Percentiles rank a stretch among this genome's conserved stretches.
These are phyloP conservation scores for Nemania serpens DNA, from an alignment of 2,329 filamentous ascomycete genomes.

Conservation along the genomic window DNA sequence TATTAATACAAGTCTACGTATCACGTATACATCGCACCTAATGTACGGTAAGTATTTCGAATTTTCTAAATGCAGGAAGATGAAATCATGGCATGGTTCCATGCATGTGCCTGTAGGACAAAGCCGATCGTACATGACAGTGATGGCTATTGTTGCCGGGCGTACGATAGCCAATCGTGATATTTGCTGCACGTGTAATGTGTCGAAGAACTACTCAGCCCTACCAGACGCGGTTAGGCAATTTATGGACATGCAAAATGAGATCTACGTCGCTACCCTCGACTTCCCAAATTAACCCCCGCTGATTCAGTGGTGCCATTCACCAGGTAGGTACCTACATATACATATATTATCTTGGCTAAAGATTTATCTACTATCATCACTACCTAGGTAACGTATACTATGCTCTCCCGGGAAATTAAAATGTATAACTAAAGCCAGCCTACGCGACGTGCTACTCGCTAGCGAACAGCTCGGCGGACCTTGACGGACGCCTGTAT, in stretches of 20 bases:
- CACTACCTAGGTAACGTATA: no score
- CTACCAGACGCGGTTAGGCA: constrained; percentile 21
- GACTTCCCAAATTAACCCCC: no score
- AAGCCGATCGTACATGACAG: constrained; percentile 13
- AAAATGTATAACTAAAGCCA: no score
- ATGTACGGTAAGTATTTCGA: no score
- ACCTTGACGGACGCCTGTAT: neutral
- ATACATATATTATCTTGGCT: neutral
- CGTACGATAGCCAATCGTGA: constrained; percentile 31
- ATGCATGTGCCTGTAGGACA: constrained; percentile 21
- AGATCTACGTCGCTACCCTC: neutral
- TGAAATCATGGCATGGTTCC: neutral
- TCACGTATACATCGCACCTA: no score
- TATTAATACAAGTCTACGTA: no score
- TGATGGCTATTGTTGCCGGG: neutral
- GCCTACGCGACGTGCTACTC: no score
- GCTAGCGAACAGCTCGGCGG: neutral
- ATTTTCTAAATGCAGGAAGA: neutral
- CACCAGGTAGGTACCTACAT: neutral
- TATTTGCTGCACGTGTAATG: constrained; percentile 8
- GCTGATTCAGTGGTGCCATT: no score
- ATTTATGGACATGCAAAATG: neutral
- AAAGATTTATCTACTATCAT: no score
- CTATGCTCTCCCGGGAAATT: no score
- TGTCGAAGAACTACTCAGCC: constrained; percentile 21